Base-by-base conservation (phyloP, 169 alveolate species). In the Toxoplasma gondii region DNA sequence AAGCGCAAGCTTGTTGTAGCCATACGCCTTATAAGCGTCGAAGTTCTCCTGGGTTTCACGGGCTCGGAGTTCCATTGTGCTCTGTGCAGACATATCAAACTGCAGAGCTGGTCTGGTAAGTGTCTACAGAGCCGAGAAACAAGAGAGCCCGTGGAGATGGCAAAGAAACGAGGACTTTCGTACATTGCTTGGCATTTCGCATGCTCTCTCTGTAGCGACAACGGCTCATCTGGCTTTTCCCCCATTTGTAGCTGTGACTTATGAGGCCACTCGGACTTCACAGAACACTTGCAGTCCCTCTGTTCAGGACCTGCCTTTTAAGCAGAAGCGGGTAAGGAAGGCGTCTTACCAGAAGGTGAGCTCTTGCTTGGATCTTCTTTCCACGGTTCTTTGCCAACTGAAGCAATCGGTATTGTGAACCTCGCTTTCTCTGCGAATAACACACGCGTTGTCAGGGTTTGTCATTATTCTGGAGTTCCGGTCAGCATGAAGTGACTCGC, bases 311-410 rank as follows among this genome's bases (percentile, higher is more conserved):
- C 16, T 64, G 78, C 34, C 1, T 29, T 24, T 4, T 31, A 24
- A 19, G 0, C 0, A 64, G 78, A 64, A 64, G 29, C 7, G 29
- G 78, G n/a, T 64, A 19, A 24, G 36, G 78, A 64, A 19, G 12
- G 41, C 87, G 34, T 38, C 87, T 78, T 78, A 78, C 87, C 43
- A 78, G 87, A 16, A 78, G 87, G 45, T 78, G 87, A 78, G 34
- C 45, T 39, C 45, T 78, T 34, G 29, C 43, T n/a, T 39, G 87
- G 1, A 27, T 22, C 44, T 44, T 34, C 45, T 78, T 78, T 34
- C 19, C 87, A 31, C 45, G 29, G 87, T 78, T 78, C 34, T 34
- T 78, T 22, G 87, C 87, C 53, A 78, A 34, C 9, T 78, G 87
- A 39, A 78, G 87, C 4, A 78, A 78, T 34, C 87, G 39, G 34